Conservation (phyloP, 352 stramenopile genomes). For the Phytophthora cactorum region DNA sequence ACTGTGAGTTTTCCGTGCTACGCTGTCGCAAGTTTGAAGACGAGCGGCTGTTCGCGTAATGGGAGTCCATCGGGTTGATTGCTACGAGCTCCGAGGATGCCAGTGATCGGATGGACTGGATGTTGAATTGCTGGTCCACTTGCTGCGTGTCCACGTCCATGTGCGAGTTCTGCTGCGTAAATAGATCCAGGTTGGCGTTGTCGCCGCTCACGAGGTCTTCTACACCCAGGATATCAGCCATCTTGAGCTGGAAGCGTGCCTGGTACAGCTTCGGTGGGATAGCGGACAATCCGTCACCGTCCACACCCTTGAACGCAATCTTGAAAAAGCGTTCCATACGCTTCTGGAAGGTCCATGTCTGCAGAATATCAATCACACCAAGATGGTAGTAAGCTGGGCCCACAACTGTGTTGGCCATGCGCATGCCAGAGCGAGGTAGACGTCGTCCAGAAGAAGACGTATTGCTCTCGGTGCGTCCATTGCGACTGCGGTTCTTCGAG, state of each 20-base stretch:
- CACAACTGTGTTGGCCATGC: slow-evolving; percentile 86
- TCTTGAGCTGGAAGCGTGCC: slow-evolving; percentile 86
- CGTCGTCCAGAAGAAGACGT: slow-evolving; percentile 75
- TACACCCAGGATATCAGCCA: slow-evolving; percentile 86
- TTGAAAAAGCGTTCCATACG: slow-evolving; percentile 90
- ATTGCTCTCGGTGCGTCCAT: slow-evolving; percentile 59
- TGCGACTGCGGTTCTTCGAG: slow-evolving; percentile 40
- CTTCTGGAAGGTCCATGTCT: slow-evolving; percentile 91
- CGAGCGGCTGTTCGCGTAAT: slow-evolving; percentile 65
- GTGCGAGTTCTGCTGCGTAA: slow-evolving; percentile 88
- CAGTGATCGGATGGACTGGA: slow-evolving; percentile 78
- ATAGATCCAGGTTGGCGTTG: slow-evolving; percentile 56
- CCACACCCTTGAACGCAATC: slow-evolving; percentile 83
- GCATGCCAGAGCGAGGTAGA: slow-evolving; percentile 82
- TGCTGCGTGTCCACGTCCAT: slow-evolving; percentile 86
- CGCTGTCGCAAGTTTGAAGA: slow-evolving; percentile 64
- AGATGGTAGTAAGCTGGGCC: slow-evolving; percentile 91
- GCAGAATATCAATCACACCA: slow-evolving; percentile 92
- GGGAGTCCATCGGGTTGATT: slow-evolving; percentile 60
- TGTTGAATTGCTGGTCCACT: slow-evolving; percentile 55
- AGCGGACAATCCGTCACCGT: slow-evolving; percentile 83
- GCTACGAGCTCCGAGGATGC: slow-evolving; percentile 70
- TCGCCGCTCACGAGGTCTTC: slow-evolving; percentile 68
- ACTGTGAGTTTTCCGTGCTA: slow-evolving; percentile 66
- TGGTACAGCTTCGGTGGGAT: slow-evolving; percentile 87